Base-by-base conservation (phyloP, 257 asterid genomes). In the Gynochthodes officinalis region DNA sequence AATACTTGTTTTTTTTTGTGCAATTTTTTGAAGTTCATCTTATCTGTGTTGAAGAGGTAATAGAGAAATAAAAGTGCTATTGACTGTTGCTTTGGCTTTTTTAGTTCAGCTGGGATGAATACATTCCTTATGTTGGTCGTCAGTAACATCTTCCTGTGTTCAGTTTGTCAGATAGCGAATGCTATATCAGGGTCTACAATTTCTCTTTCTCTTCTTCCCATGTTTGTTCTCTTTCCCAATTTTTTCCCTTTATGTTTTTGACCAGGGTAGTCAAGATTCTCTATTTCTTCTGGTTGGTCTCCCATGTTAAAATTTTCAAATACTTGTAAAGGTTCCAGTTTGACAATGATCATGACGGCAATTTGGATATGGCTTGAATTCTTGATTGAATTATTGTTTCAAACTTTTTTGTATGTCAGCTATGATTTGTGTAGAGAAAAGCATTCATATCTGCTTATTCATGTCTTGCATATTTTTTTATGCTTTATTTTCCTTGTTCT, bases 151-250 rank as follows among this genome's bases (percentile, higher is more conserved):
- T 64, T 73, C 25, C 12, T 0, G 16, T 30, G 37, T 33, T 12
- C 53, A 8, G 62, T 73, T 50, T 50, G 71, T 7, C 69, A 32
- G 37, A 73, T 30, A 25, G 15, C 9, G 65, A 64, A 55, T 50
- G 27, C 32, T 32, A 1, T 30, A 21, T 52, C 25, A 4, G 18
- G 54, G 61, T 52, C 23, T 28, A 48, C 25, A 67, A 12, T 67
- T 18, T 48, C 25, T 48, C 44, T 28, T 67, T 32, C 48, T 54
- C 52, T 53, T 64, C 54, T 46, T 50, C 27, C n/a, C 21, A 27
- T 71, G 50, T 58, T 40, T 55, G 14, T 33, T 62, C 44, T 63
- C 49, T 37, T 63, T 40, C 46, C 7, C 8, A 30, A 46, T 68
- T 27, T 63, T 49, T 46, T n/a, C 48, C 19, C 21, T 30, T 6